These are phyloP conservation scores for Claviceps africana DNA, from an alignment of 2,329 filamentous ascomycete species.

Conservation along the genomic window DNA sequence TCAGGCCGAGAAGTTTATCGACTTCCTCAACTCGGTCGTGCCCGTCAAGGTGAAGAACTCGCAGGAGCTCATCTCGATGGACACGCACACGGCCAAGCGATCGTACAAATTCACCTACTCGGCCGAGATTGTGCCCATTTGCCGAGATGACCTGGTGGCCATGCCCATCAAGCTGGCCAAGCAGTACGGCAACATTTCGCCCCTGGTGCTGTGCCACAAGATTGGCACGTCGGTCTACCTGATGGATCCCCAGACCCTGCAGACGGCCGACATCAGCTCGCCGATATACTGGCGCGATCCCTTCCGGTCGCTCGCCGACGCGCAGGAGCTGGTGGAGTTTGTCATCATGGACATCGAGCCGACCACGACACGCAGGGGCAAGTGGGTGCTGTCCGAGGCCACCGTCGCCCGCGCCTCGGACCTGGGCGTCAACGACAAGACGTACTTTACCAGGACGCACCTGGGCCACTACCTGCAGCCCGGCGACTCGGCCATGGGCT, in stretches of 20 bases:
- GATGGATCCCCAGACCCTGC: constrained; percentile 78
- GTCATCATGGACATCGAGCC: constrained; percentile 90
- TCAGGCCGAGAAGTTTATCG: constrained; percentile 81
- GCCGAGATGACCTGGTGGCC: constrained; percentile 94
- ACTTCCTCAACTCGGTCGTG: constrained; percentile 72
- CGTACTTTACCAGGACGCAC: constrained; percentile 84
- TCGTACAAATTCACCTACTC: constrained; percentile 94
- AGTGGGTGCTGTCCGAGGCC: constrained; percentile 72
- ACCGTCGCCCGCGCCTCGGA: constrained; percentile 80
- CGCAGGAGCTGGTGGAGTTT: constrained; percentile 78
- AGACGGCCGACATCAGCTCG: constrained; percentile 73
- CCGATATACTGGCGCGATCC: constrained; percentile 83
- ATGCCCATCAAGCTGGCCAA: constrained; percentile 82
- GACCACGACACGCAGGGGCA: constrained; percentile 59
- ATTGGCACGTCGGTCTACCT: constrained; percentile 84
- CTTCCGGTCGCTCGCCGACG: constrained; percentile 71
- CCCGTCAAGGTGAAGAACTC: constrained; percentile 65
- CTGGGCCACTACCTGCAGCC: constrained; percentile 72
- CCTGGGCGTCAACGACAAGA: constrained; percentile 71
- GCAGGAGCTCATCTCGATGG: constrained; percentile 81
- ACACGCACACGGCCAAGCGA: constrained; percentile 78
- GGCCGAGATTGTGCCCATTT: constrained; percentile 80
- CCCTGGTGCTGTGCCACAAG: constrained; percentile 71
- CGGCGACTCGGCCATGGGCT: constrained; percentile 91
- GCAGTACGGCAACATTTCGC: constrained; percentile 74